These are phyloP conservation scores for Boletus edulis DNA, from an alignment of 768 basidiomycete genomes.

Conservation along the genomic window DNA sequence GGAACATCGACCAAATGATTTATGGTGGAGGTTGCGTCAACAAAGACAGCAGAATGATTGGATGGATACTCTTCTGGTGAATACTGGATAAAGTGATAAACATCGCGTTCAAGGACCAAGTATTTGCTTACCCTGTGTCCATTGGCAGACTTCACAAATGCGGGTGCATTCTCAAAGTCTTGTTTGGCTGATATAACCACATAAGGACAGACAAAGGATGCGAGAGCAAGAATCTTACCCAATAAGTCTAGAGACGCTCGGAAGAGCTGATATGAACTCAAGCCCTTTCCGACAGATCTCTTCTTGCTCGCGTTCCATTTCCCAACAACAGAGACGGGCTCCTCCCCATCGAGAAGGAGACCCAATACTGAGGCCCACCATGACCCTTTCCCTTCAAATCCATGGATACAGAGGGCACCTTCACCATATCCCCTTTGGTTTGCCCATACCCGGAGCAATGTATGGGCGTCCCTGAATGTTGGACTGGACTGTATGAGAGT, in stretches of 20 bases:
- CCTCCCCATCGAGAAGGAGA: slow-evolving; percentile 66
- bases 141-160: slow-evolving; percentile 56
- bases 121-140: slow-evolving; percentile 49
- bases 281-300: slow-evolving; percentile 68
- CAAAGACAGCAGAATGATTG: slow-evolving; percentile 58
- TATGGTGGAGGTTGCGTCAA: slow-evolving; percentile 72
- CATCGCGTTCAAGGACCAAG: not conserved
- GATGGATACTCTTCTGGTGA: slow-evolving; percentile 53
- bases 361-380: slow-evolving; percentile 70
- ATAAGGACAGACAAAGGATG: slow-evolving; percentile 7
- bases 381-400: slow-evolving; percentile 65
- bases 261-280: slow-evolving; percentile 91
- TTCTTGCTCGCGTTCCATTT: slow-evolving; percentile 34
- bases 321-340: slow-evolving; percentile 33
- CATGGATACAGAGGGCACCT: slow-evolving; percentile 57
- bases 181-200: slow-evolving; percentile 54
- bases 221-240: slow-evolving; percentile 43
- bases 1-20: slow-evolving; percentile 81
- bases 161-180: slow-evolving; percentile 54
- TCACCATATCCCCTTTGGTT: slow-evolving; percentile 77
- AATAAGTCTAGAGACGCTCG: slow-evolving; percentile 82
- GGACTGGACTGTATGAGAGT: slow-evolving; percentile 51
- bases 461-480: slow-evolving; percentile 69
- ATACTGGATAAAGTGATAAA: slow-evolving; percentile 43
- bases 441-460: slow-evolving; percentile 87